A percentile compares a stretch with the other conserved stretches of the same genome.
These are phyloP conservation scores for Paracamarosporium sp. DNA, from an alignment of 2,329 filamentous ascomycete genomes.

Conservation along the genomic window DNA sequence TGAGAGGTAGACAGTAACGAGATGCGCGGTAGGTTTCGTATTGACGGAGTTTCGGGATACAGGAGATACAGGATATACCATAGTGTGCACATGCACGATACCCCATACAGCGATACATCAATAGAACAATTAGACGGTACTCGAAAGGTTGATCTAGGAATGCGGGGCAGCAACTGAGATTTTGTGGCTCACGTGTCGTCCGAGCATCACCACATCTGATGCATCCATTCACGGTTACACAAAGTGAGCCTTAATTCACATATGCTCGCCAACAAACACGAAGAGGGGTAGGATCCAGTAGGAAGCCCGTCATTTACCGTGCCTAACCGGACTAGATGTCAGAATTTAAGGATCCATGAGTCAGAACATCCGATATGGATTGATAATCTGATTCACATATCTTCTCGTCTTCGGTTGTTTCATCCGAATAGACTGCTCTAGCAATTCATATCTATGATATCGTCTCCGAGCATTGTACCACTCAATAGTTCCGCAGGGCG, in stretches of 20 bases:
- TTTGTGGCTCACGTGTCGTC: neutral
- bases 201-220: neutral
- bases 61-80: neutral
- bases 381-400: neutral
- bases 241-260: neutral
- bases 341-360: neutral
- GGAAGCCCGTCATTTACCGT: neutral
- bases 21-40: no score
- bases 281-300: neutral
- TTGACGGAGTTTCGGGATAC: neutral
- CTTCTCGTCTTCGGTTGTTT: neutral
- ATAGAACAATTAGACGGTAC: neutral
- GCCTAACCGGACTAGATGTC: neutral
- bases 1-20: neutral
- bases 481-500: no score
- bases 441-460: no score
- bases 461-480: no score
- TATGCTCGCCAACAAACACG: neutral
- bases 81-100: neutral
- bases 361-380: neutral
- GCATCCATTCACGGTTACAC: neutral
- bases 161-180: neutral
- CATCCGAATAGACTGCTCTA: no score
- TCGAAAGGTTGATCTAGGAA: no score
- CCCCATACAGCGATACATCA: neutral